A percentile compares a stretch with the other conserved stretches of the same genome.
Conservation (phyloP, 306 rosid genomes). For the Vigna radiata region DNA sequence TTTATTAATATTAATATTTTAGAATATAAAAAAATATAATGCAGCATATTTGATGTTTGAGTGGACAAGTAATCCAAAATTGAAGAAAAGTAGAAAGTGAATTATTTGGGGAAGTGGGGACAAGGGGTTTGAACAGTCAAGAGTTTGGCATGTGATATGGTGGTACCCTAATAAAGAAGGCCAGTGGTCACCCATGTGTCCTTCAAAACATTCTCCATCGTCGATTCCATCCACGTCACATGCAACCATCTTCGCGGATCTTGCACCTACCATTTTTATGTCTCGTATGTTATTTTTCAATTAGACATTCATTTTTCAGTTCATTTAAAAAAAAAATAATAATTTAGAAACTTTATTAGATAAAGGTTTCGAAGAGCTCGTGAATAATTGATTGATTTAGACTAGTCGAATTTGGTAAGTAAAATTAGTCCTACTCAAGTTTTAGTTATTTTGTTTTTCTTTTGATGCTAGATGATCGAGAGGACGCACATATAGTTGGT, state of each 20-base stretch:
- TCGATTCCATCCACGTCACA: conserved; percentile 21
- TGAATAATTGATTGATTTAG: no score
- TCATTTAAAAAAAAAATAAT: no score
- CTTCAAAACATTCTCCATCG: background rate
- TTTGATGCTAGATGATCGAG: no score
- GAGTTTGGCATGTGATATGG: conserved; percentile 2
- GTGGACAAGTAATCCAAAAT: background rate
- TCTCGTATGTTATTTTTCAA: background rate
- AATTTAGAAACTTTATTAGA: no score
- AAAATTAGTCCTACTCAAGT: no score
- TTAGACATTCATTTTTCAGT: no score
- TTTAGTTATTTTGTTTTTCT: no score
- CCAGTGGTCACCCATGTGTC: conserved; percentile 2
- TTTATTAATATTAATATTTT: background rate
- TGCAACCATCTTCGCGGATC: conserved; percentile 28
- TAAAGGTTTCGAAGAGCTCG: no score
- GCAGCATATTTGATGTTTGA: background rate
- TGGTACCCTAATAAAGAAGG: background rate
- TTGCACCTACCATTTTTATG: conserved; percentile 9
- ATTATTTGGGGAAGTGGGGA: background rate
- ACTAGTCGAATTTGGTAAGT: no score
- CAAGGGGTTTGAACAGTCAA: background rate
- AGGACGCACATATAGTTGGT: no score
- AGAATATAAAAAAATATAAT: background rate
- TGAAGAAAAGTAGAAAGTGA: background rate